Conservation (phyloP, 345 rosid species). For the Populus euphratica region DNA sequence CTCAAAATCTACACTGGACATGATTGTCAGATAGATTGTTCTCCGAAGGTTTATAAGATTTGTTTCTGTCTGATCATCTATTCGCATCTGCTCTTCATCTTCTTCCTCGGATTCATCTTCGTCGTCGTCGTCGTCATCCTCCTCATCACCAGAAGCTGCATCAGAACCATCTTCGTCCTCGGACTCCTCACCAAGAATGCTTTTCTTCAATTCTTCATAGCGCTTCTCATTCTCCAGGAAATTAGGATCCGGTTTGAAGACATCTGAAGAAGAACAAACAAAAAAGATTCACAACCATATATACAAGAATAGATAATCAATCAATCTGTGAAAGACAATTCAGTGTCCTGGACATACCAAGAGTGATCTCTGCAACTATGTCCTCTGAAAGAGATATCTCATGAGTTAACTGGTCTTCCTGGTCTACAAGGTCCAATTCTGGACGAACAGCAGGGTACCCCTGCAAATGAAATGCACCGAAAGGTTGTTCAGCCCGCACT, state of each 20-base stretch:
- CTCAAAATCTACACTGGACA: constrained; percentile 98
- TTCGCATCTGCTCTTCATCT: constrained; percentile 71
- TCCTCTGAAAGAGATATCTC: constrained; percentile 79
- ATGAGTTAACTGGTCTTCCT: constrained; percentile 78
- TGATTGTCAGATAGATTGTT: constrained; percentile 89
- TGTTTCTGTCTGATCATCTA: constrained; percentile 93
- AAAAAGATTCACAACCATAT: constrained; percentile 13
- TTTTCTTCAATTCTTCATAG: constrained; percentile 87
- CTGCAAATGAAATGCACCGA: constrained; percentile 36
- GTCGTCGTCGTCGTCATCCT: constrained; percentile 47
- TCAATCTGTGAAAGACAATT: neutral
- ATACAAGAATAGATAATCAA: neutral
- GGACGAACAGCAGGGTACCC: constrained; percentile 95
- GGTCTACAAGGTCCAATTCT: constrained; percentile 84
- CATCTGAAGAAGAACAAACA: constrained; percentile 42
- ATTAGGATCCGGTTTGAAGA: constrained; percentile 70
- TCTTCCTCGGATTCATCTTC: constrained; percentile 45
- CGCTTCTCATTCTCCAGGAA: constrained; percentile 83
- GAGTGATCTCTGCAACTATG: constrained; percentile 64
- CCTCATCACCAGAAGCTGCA: constrained; percentile 57
- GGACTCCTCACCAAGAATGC: constrained; percentile 73
- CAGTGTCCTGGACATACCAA: constrained; percentile 48
- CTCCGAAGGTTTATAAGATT: constrained; percentile 91
- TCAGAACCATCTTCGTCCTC: constrained; percentile 81
- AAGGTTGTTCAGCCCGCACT: constrained; percentile 1